Evolutionary conservation across 257 asterid species (phyloP).

Genomic region (Petrea volubilis): DNA sequence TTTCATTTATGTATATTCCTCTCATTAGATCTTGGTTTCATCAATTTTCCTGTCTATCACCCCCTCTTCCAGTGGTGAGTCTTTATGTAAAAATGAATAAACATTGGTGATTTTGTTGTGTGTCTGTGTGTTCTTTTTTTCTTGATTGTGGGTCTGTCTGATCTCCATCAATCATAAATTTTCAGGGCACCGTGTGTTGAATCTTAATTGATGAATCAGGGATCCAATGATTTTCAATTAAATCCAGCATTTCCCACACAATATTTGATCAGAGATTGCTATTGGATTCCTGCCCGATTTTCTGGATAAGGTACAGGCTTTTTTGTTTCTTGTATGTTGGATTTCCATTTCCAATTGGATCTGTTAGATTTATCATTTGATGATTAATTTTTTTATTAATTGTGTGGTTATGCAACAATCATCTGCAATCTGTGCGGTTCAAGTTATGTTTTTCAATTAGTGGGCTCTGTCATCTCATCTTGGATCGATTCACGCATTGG

Average conservation of each 20-base stretch:
- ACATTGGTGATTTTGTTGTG: slow-evolving; percentile 13
- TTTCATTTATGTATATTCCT: slow-evolving; percentile 54
- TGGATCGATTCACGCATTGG: slow-evolving; percentile 28
- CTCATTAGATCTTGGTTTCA: slow-evolving; percentile 71
- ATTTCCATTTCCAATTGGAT: slow-evolving; percentile 38
- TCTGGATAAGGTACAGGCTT: slow-evolving; percentile 61
- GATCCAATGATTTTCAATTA: slow-evolving; percentile 66
- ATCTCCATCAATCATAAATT: slow-evolving; percentile 55
- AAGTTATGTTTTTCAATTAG: slow-evolving; percentile 12
- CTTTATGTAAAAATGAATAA: slow-evolving; percentile 8
- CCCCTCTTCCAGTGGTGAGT: slow-evolving; percentile 45
- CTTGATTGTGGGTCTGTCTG: slow-evolving; percentile 40
- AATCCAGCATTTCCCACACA: slow-evolving; percentile 50
- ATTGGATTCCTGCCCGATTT: slow-evolving; percentile 63
- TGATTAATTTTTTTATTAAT: slow-evolving; percentile 3
- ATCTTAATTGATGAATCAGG: slow-evolving; percentile 56
- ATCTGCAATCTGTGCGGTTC: slow-evolving; percentile 17
- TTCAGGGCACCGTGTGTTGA: slow-evolving; percentile 41
- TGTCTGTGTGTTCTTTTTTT: not conserved
- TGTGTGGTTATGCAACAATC: slow-evolving; percentile 16
- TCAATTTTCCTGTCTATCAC: slow-evolving; percentile 35
- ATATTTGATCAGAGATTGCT: slow-evolving; percentile 55
- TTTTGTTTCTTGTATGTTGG: slow-evolving; percentile 9
- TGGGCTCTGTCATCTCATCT: slow-evolving; percentile 11
- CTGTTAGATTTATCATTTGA: slow-evolving; percentile 30